Evolutionary conservation across 2,329 filamentous ascomycete species (phyloP).

Genomic region (Paraphaeosphaeria sporulosa): DNA sequence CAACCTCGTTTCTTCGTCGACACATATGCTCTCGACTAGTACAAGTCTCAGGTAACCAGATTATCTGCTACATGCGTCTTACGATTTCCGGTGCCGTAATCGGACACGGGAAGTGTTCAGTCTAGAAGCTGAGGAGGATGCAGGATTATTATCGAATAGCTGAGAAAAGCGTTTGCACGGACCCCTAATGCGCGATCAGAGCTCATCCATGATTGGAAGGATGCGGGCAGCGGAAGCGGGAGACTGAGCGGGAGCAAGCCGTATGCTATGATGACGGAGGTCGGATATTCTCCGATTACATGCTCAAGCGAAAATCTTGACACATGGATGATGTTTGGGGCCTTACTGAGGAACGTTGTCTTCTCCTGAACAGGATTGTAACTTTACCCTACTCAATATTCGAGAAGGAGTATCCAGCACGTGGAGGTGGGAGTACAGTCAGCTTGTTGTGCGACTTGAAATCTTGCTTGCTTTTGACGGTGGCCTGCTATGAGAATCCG

Average conservation of each 20-base stretch:
- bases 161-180: neutral
- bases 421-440: neutral
- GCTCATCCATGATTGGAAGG: too few species aligned
- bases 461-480: constrained; percentile 2
- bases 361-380: too few species aligned
- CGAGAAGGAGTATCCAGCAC: too few species aligned
- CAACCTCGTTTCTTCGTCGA: too few species aligned
- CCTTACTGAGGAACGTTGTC: too few species aligned
- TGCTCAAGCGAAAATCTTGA: neutral
- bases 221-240: too few species aligned
- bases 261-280: neutral
- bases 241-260: constrained; percentile 1
- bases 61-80: neutral
- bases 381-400: too few species aligned
- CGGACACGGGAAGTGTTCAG: neutral
- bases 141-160: constrained; percentile 2
- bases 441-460: neutral
- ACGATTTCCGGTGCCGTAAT: neutral
- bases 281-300: neutral
- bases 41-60: neutral
- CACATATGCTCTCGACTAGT: neutral
- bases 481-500: neutral
- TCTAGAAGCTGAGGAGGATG: neutral
- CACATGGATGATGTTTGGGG: neutral
- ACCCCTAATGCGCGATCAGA: too few species aligned